Evolutionary conservation across 2,329 filamentous ascomycete species (phyloP), one percentile per base, ranked within the genome.

Genomic region (Colletotrichum simmondsii): DNA sequence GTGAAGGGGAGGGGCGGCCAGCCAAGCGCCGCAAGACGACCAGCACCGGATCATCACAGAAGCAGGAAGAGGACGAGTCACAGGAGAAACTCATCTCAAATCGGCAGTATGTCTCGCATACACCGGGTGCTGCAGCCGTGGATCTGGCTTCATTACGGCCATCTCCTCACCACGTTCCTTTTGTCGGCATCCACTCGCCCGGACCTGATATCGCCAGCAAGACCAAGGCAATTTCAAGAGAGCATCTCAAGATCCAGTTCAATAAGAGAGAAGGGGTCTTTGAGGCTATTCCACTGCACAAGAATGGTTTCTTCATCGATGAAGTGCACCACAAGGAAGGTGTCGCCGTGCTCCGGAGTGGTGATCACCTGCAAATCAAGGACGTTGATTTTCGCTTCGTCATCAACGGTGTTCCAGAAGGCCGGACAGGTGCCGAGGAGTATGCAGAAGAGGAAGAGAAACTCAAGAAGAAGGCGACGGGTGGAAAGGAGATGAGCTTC

Each of bases 241-340:
- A 92, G 76, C 94, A 96, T 80, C 85, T 94, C 61, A 92, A 91
- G 77, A 94, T 96, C 76, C 85, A 89, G 59, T 95, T 92, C 82
- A 93, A 93, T 77, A 86, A 89, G 74, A 84, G 90, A 14, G 86
- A 86, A 53, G 86, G 89, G 24, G 84, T 89, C 7, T 95, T 94
- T 77, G 90, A 94, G 78, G 90, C 93, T 59, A 85, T 87, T 28
- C 87, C 88, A 0, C 77, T 91, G 10, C 89, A 91, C 75, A 87
- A 86, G 74, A 95, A 95, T 76, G 92, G 93, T 6, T 91, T 93
- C 77, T 93, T 93, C 78, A 87, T 91, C 74, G 89, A 93, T 65
- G 91, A 92, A 59, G 83, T 85, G 4, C 87, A 89, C 70, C 87
- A 90, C 77, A 87, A 87, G 69, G 86, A 87, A 46, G 85, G 87